Evolutionary conservation across 495 filamentous ascomycete species (phyloP), one percentile per base, ranked within the genome.

Genomic region (Tetracladium setigerum): DNA sequence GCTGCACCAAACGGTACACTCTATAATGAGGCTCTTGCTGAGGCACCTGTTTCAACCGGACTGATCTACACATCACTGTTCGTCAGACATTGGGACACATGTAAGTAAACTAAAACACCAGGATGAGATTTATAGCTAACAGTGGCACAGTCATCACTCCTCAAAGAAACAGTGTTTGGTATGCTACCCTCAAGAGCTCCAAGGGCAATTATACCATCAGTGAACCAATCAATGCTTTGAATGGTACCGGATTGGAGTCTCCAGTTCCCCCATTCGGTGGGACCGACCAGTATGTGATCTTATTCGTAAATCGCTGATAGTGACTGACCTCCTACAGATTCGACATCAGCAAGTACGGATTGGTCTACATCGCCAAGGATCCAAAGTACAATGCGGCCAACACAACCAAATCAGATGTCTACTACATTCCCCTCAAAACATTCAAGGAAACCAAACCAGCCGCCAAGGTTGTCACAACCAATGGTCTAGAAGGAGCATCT

Each of bases 361-460:
- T 95, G 41, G 79, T 84, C 2, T 95, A 95, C 62, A 77, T 91
- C 18, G 79, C 88, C 1, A 94, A 87, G 54, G 87, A 91, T 56
- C 89, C 89, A 0, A 70, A 71, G 5, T 57, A 90, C 8, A 80
- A 87, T 53, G 79, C 81, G 5, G 89, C 88, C 0, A 71, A 77
- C 9, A 84, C 90, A 64, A 95, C 89, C 2, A 84, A 87, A 50
- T 81, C 81, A 32, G 78, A 85, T 43, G 64, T 87, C 24, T 88
- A 86, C 61, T 81, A 80, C 50, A 69, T 87, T 5, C 74, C 82
- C 2, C 71, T 90, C n/a, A 62, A 69, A 60, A 69, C 66, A 11
- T 77, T 78, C 49, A 66, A 76, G 45, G 74, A 77, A 41, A 68
- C 69, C 19, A 60, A 74, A 1, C 64, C 69, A 0, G n/a, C 44